Evolutionary conservation across 495 filamentous ascomycete species (phyloP).

Genomic region (Hypoxylon perforatum): DNA sequence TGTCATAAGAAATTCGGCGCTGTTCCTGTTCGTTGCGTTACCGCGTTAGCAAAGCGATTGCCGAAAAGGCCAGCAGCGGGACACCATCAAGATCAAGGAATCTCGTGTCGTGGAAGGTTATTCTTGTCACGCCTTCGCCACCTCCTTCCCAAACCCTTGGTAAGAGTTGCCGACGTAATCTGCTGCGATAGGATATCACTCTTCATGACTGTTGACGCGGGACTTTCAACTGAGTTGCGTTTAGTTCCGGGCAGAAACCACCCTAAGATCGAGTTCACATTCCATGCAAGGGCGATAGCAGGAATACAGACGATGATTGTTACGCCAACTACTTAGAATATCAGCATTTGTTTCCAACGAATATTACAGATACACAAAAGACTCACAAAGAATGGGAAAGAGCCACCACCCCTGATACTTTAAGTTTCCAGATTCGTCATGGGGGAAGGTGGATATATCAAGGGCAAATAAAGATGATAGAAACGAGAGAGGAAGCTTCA

Average conservation of each 20-base stretch:
- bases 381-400: constrained; percentile 29
- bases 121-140: background rate
- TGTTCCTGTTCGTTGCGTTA: too few species aligned
- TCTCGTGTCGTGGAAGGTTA: background rate
- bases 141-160: background rate
- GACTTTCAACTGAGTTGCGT: background rate
- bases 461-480: constrained; percentile 31
- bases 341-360: background rate
- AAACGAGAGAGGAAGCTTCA: constrained; percentile 34
- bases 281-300: constrained; percentile 24
- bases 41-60: too few species aligned
- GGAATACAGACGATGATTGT: constrained; percentile 22
- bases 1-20: too few species aligned
- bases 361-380: background rate
- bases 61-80: background rate
- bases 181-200: background rate
- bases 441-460: constrained; percentile 27
- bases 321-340: constrained; percentile 12
- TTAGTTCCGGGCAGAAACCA: constrained; percentile 1
- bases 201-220: background rate
- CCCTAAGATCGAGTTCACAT: constrained; percentile 15
- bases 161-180: background rate
- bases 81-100: background rate
- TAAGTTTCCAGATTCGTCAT: constrained; percentile 16
- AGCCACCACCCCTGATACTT: constrained; percentile 29